A percentile compares a stretch with the other conserved stretches of the same genome.
Conservation (phyloP, 202 grass and related monocot genomes). For the Alloteropsis angusta region DNA sequence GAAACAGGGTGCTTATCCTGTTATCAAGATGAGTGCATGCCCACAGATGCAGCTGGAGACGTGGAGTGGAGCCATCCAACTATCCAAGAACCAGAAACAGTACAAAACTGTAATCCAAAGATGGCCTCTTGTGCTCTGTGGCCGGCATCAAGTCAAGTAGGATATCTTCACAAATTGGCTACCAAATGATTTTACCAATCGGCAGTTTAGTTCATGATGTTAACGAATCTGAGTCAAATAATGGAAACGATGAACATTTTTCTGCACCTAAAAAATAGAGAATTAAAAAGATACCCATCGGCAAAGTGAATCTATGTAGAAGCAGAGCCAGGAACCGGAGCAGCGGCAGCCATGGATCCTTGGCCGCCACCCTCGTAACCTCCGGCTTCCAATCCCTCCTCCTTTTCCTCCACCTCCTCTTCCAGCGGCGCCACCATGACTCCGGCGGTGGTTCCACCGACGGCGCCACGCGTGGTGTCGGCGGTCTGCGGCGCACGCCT, state of each 20-base stretch:
- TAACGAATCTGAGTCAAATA: not conserved
- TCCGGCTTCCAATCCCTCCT: slow-evolving; percentile 34
- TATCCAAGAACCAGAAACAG: slow-evolving; percentile 11
- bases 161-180: not conserved
- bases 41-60: not conserved
- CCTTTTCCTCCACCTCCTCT: slow-evolving; percentile 29
- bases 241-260: not conserved
- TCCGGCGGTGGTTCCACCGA: not conserved
- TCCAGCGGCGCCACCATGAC: not conserved
- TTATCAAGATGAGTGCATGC: not conserved
- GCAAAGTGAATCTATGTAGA: not conserved
- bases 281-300: not conserved
- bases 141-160: not conserved
- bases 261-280: not conserved
- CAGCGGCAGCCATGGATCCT: slow-evolving; percentile 58
- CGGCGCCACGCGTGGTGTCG: slow-evolving; percentile 17
- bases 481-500: slow-evolving; percentile 55
- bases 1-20: not conserved
- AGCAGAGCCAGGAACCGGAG: not conserved
- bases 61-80: slow-evolving; percentile 12
- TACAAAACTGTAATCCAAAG: not conserved
- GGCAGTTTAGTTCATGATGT: not conserved
- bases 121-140: not conserved
- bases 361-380: slow-evolving; percentile 29
- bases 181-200: not conserved